Percentiles rank a stretch among this genome's conserved stretches.
Conservation (phyloP, 441 rosid genomes). For the Syzygium malaccense region DNA sequence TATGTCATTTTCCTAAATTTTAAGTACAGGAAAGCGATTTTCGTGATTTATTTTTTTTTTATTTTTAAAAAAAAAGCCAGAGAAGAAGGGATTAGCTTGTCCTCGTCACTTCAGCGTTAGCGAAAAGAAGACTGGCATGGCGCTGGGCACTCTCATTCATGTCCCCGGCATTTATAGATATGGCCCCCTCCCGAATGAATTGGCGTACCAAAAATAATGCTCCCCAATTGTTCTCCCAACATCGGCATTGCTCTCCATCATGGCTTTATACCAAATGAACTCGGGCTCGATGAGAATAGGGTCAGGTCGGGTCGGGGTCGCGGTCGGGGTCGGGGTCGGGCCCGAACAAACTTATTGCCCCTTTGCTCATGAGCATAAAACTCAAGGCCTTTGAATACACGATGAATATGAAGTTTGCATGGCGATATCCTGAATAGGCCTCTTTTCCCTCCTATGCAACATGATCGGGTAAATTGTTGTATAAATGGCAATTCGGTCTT, state of each 20-base stretch:
- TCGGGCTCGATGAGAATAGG: background rate
- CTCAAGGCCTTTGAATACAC: background rate
- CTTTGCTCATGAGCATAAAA: background rate
- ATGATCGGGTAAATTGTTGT: accelerated
- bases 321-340: background rate
- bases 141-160: background rate
- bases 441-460: background rate
- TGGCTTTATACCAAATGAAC: background rate
- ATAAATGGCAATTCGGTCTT: accelerated
- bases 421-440: accelerated
- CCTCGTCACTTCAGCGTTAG: background rate
- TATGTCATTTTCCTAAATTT: background rate
- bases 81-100: background rate
- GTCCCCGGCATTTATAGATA: background rate
- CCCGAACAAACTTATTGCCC: accelerated
- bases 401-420: accelerated
- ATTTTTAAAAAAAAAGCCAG: background rate
- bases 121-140: background rate
- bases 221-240: background rate
- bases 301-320: accelerated
- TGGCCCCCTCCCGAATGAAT: background rate
- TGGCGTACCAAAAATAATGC: background rate
- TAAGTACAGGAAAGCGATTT: background rate
- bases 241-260: background rate
- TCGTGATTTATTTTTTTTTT: background rate